phyloP scores from a whole-genome alignment of 129 eudicot genomes.

The Mikania micrantha region DNA sequence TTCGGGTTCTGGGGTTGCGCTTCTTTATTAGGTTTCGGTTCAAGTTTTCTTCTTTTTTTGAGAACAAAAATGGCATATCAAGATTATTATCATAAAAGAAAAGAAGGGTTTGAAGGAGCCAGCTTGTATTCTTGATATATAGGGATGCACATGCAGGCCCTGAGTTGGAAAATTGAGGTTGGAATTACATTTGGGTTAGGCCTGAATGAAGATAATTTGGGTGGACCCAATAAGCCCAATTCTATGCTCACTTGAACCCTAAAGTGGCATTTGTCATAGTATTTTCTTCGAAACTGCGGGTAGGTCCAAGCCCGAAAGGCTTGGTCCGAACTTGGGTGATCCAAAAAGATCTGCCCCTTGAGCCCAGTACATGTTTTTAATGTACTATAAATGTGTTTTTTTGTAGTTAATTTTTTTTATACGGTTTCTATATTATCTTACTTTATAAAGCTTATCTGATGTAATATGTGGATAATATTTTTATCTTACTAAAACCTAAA shows the following conservation, averaged over 20 bases:
- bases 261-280: too few species aligned
- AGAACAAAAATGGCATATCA: constrained; percentile 53
- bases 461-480: too few species aligned
- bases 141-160: neutral
- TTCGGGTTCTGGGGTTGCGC: constrained; percentile 52
- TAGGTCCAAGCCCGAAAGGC: too few species aligned
- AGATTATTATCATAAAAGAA: constrained; percentile 14
- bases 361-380: neutral
- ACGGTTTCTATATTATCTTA: too few species aligned
- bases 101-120: neutral
- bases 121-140: neutral
- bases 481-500: too few species aligned
- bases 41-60: constrained; percentile 42
- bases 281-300: too few species aligned
- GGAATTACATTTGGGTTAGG: too few species aligned
- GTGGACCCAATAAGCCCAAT: neutral
- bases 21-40: constrained; percentile 44
- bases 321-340: too few species aligned
- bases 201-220: neutral
- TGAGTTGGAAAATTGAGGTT: neutral
- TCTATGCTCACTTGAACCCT: neutral
- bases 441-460: too few species aligned
- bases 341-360: neutral
- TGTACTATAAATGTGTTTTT: neutral
- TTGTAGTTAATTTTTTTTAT: too few species aligned